These are phyloP conservation scores for Mortierella sp. DNA, from an alignment of 371 early-diverging fungal species.

Conservation along the genomic window DNA sequence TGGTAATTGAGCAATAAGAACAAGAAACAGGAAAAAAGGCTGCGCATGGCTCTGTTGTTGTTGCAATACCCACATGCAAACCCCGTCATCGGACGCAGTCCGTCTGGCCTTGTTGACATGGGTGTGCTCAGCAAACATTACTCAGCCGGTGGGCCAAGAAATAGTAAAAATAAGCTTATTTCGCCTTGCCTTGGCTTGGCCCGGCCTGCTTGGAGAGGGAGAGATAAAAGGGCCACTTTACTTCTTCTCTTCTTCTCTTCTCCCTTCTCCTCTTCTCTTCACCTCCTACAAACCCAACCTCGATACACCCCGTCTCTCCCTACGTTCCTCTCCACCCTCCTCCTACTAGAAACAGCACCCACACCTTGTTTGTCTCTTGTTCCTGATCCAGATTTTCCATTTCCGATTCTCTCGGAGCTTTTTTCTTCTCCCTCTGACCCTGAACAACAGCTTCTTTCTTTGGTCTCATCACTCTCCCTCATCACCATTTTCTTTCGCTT, in stretches of 20 bases:
- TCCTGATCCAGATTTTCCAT: not conserved
- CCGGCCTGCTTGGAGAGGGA: not conserved
- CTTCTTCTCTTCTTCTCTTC: not conserved
- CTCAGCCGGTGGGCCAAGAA: constrained; percentile 11
- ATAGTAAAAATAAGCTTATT: not conserved
- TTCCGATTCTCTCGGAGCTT: not conserved
- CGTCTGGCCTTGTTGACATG: not conserved
- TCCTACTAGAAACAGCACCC: not conserved
- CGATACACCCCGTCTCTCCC: not conserved
- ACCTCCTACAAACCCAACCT: not conserved
- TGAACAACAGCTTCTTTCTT: not conserved
- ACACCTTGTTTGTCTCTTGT: not conserved
- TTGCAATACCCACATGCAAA: not conserved
- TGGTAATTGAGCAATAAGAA: not conserved
- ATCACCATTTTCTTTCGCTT: not conserved
- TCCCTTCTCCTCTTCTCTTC: not conserved
- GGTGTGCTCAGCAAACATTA: constrained; percentile 4
- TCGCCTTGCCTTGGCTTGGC: not conserved
- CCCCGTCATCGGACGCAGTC: constrained; percentile 2
- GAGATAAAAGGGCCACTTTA: not conserved
- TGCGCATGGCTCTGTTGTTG: constrained; percentile 2
- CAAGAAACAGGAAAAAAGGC: not conserved
- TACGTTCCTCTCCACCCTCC: not conserved
- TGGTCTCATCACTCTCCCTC: not conserved
- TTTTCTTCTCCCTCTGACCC: not conserved